phyloP scores from a whole-genome alignment of 192 early-diverging fungal genomes.

The Coemansia sp. region DNA sequence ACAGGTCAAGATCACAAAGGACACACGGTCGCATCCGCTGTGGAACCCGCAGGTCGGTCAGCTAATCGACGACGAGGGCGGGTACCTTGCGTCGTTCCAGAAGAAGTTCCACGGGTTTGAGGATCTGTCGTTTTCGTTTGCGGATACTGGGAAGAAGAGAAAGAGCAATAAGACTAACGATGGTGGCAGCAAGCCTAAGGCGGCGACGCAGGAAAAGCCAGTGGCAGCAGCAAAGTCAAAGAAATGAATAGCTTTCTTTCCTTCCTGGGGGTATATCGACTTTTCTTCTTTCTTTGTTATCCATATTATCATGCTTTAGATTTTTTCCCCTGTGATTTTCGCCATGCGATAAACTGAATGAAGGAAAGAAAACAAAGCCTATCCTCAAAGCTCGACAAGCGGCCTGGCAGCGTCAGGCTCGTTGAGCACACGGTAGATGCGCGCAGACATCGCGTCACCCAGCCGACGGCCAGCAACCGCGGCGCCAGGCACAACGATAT shows the following conservation, averaged over 20 bases:
- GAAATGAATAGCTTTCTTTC: conserved; percentile 2
- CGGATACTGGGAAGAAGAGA: conserved; percentile 16
- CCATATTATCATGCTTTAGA: too few relatives aligned
- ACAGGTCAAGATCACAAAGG: conserved; percentile 84
- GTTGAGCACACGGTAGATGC: conserved; percentile 34
- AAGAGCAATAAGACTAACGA: conserved; percentile 4
- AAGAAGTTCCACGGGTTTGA: conserved; percentile 73
- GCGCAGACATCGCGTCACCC: conserved; percentile 29
- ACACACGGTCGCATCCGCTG: conserved; percentile 88
- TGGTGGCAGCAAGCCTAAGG: conserved; percentile 13
- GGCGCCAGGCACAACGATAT: conserved; percentile 18
- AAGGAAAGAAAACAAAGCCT: not conserved
- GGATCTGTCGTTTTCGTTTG: conserved; percentile 48
- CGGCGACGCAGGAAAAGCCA: conserved; percentile 17
- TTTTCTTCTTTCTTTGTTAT: too few relatives aligned
- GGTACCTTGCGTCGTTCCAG: conserved; percentile 79
- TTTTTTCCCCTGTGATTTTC: too few relatives aligned
- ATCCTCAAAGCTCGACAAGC: conserved; percentile 22
- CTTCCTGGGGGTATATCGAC: not conserved
- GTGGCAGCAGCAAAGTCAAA: not conserved
- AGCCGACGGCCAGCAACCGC: conserved; percentile 24
- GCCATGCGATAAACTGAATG: too few relatives aligned
- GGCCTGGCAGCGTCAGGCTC: conserved; percentile 28
- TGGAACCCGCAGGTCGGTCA: conserved; percentile 79
- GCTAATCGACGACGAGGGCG: conserved; percentile 72